Evolutionary conservation across 176 grass and related monocot species (phyloP), one percentile per base, ranked within the genome.

Genomic region (Rhipidocladum racemiflorum): DNA sequence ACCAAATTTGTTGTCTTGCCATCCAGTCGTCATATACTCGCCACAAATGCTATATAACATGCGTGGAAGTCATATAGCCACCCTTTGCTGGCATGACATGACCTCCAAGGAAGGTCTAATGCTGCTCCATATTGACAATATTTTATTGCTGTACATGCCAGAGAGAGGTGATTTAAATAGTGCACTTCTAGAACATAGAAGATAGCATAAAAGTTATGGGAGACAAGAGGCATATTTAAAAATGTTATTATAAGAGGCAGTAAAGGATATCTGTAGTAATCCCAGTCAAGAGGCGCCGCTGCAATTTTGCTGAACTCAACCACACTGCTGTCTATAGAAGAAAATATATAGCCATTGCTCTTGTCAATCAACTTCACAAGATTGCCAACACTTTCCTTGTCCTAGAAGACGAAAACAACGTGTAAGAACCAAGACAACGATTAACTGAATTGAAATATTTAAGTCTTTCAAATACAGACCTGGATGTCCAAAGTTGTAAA

Each of bases 191-290:
- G 36, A 62, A 38, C 18, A 57, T 43, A 21, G 44, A 61, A 77
- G 14, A 68, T 68, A 84, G 13, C 36, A 61, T 24, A 72, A 7
- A 83, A 81, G 20, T 49, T 20, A 71, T 20, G 11, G 46, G n/a
- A 5, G n/a, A 9, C 16, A 76, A 70, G 27, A 57, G 0, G 29
- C 20, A 67, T 72, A 17, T 44, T 80, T 77, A 35, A 70, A 2
- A 63, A 55, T 38, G 64, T 54, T 62, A 66, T 49, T 29, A 46
- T 18, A 70, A 64, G 27, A 78, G 7, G 7, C 40, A 87, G 62
- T 44, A 88, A 91, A 98, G 92, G 95, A 98, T 93, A 98, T 98
- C 95, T 91, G 76, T 87, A 93, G 48, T 98, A 98, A 73, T 95
- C 95, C 92, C 92, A 98, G 69, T 91, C 84, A 76, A 93, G 86